Evolutionary conservation across 768 basidiomycete genomes (phyloP), one percentile per base, ranked within the genome.

Genomic region (Strobilomyces dryophilus): DNA sequence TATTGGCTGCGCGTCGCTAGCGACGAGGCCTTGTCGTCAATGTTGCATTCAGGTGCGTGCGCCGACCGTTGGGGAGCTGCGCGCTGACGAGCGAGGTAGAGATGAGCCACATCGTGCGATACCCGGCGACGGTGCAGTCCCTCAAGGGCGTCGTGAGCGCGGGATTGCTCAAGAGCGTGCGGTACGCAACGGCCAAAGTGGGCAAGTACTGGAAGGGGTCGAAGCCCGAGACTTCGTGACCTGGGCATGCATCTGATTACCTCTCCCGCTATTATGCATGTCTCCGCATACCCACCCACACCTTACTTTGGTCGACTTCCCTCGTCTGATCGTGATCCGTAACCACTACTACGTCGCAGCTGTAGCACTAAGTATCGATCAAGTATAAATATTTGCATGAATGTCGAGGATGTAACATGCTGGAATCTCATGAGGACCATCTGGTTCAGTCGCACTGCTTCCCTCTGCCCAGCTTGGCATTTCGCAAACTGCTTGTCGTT

Each of bases 71-170:
- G 8, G 6, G 14, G 1, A 11, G 6, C n/a, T n/a, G 2, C 40
- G 15, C 17, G 5, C n/a, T 56, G 49, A 62, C 43, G 26, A 0
- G 18, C 27, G 20, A 15, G 1, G 35, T 24, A 93, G 92, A 93
- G 71, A 83, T 92, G 75, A 69, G 76, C 49, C 71, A 73, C 18
- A 92, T 94, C 64, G 92, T 95, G 40, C 78, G 87, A 58, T 79
- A 82, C 59, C 92, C 94, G 6, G 91, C 94, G 14, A 82, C 89
- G 1, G 74, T 89, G 9, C 94, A 98, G 73, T 78, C 87, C 5
- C 58, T 91, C 53, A 98, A 97, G 71, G 93, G 94, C 26, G 65
- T 98, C 45, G 79, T 88, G 18, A 92, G 85, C 52, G 89, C 90
- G 9, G 94, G 94, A 5, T 57, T 88, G 10, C 75, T 78, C 45